Base-by-base conservation (phyloP, 257 asterid species). In the Lavandula angustifolia region DNA sequence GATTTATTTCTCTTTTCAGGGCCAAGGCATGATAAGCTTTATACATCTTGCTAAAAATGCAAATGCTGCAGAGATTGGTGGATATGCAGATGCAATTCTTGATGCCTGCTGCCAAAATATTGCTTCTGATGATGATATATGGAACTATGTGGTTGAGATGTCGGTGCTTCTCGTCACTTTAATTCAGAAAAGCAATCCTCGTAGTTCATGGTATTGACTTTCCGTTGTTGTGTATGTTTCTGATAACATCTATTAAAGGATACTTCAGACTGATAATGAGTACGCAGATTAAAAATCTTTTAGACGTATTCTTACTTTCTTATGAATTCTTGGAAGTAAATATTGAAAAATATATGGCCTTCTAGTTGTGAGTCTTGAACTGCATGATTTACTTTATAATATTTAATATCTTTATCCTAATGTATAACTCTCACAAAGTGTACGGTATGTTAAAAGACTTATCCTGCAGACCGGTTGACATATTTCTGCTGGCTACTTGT, bases 31-130 rank as follows among this genome's bases (percentile, higher is more conserved):
- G 97, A 73, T 81, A 64, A 79, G 87, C 84, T 87, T 92, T 75
- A 87, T 81, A 66, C 81, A 84, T 77, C 82, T 92, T 33, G 96
- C 85, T 0, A 79, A 81, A 73, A 77, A 76, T 54, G 86, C 81
- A 48, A 82, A 76, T 60, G 84, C 88, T 62, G 76, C 86, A 54
- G 94, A 92, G 66, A 76, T 92, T 74, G 82, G 96, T 71, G 87
- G 81, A 74, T 87, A 77, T 79, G 86, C 85, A 42, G 96, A 89
- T 72, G 99, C 75, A 13, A 64, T 92, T 63, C 99, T 92, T 49
- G 99, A 89, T 78, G 94, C 97, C 49, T 89, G 96, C 79, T 81
- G 90, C 78, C 94, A 87, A 79, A 92, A 85, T 75, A 68, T 92
- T 61, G 97, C 92, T 76, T 80, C 82, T 9, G 87, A 84, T 69